Evolutionary conservation across 31 red algal genomes (phyloP).

Genomic region (Odonthalia washingtoniensis): DNA sequence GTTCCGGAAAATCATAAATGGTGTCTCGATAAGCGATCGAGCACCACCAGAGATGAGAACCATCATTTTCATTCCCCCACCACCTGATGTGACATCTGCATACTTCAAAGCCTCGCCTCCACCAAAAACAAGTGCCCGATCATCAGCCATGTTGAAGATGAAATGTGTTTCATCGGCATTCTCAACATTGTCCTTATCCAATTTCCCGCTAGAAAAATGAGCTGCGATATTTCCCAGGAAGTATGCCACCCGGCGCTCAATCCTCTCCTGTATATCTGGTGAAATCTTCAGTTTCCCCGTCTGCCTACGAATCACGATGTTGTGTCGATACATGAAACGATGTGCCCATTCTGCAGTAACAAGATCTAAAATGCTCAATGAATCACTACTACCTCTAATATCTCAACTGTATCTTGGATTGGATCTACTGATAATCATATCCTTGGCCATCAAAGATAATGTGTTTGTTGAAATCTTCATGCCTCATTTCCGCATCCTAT

Average conservation of each 20-base stretch:
- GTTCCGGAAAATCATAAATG: slow-evolving; percentile 28
- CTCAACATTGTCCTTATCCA: slow-evolving; percentile 9
- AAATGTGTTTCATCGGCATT: slow-evolving; percentile 53
- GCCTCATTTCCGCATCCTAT: neutral
- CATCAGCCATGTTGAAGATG: slow-evolving; percentile 9
- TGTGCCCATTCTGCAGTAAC: neutral
- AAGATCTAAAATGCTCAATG: neutral
- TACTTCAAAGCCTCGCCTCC: slow-evolving; percentile 26
- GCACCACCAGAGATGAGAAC: neutral
- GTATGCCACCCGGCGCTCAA: slow-evolving; percentile 35
- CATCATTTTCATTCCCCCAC: slow-evolving; percentile 31
- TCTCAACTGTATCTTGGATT: neutral
- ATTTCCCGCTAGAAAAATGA: neutral
- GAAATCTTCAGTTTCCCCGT: neutral
- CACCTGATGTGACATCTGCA: slow-evolving; percentile 18
- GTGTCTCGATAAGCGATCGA: neutral
- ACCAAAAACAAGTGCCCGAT: neutral
- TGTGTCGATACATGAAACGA: neutral
- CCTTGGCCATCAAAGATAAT: neutral
- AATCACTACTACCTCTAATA: neutral
- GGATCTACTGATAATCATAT: neutral
- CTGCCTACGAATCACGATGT: neutral
- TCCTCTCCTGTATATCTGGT: slow-evolving; percentile 15
- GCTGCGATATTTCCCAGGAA: neutral
- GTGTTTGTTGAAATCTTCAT: neutral